Evolutionary conservation across 2,329 filamentous ascomycete species (phyloP).

Genomic region (Mariannaea elegans): DNA sequence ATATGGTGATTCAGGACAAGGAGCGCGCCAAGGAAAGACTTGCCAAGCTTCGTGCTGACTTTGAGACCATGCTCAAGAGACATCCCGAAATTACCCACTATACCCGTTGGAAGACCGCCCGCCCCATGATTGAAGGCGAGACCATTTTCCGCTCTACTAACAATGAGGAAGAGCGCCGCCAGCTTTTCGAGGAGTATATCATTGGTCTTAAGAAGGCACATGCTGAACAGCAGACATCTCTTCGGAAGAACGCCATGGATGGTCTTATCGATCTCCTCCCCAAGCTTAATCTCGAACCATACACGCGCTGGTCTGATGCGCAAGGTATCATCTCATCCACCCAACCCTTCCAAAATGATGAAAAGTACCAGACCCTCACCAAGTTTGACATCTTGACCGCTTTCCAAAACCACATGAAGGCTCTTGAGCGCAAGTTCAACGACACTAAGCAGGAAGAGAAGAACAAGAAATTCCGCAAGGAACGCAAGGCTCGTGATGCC

Average conservation of each 20-base stretch:
- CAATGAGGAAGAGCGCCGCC: constrained; percentile 85
- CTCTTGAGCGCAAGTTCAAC: constrained; percentile 89
- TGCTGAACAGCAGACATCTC: constrained; percentile 75
- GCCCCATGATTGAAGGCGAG: constrained; percentile 93
- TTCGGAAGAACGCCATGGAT: constrained; percentile 83
- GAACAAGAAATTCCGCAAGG: constrained; percentile 78
- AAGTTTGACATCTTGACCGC: constrained; percentile 90
- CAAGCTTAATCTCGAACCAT: constrained; percentile 85
- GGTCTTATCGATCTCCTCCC: constrained; percentile 82
- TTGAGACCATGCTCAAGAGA: constrained; percentile 93
- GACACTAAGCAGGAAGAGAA: constrained; percentile 90
- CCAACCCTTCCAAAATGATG: constrained; percentile 79
- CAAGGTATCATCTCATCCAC: constrained; percentile 83
- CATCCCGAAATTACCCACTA: constrained; percentile 98
- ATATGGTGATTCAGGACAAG: constrained; percentile 91
- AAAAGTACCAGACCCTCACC: constrained; percentile 85
- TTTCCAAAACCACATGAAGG: constrained; percentile 95
- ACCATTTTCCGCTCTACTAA: constrained; percentile 93
- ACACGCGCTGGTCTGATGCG: constrained; percentile 93
- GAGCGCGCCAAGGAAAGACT: constrained; percentile 93
- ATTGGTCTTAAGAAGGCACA: constrained; percentile 83
- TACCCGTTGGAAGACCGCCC: constrained; percentile 95
- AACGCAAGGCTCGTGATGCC: constrained; percentile 85
- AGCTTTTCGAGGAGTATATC: constrained; percentile 94
- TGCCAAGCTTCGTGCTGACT: constrained; percentile 90